A percentile compares a stretch with the other conserved stretches of the same genome.
Conservation (phyloP, 176 grass and related monocot genomes). For the Zoysia pacifica region DNA sequence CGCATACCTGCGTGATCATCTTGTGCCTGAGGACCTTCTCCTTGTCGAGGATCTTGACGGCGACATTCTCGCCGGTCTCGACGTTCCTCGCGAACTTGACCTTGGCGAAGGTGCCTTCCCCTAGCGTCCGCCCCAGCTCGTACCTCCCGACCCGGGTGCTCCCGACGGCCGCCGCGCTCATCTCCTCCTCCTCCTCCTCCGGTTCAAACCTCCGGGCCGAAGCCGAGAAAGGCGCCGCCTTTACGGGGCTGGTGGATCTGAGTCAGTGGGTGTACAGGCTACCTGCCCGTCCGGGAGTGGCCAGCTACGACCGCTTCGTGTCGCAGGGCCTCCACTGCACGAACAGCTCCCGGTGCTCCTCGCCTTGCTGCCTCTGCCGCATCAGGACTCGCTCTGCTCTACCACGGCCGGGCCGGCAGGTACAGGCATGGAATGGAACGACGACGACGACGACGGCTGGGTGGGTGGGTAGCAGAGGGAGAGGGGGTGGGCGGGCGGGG, state of each 20-base stretch:
- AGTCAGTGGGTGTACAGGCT: not conserved
- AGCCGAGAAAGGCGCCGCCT: not conserved
- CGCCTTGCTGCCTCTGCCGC: slow-evolving; percentile 54
- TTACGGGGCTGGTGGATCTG: not conserved
- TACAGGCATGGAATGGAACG: slow-evolving; percentile 25
- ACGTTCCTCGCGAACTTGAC: slow-evolving; percentile 97
- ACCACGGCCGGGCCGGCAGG: not conserved
- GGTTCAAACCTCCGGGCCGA: not conserved
- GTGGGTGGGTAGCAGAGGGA: not conserved
- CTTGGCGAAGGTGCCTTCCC: slow-evolving; percentile 94
- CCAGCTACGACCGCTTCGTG: slow-evolving; percentile 60
- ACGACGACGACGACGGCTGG: not conserved
- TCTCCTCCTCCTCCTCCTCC: slow-evolving; percentile 12
- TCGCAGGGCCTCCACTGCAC: slow-evolving; percentile 74
- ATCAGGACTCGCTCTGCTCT: slow-evolving; percentile 25
- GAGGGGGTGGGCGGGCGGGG: not conserved
- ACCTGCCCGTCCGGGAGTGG: not conserved
- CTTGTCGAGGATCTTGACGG: slow-evolving; percentile 99
- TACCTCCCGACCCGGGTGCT: slow-evolving; percentile 89
- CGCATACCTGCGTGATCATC: slow-evolving; percentile 84
- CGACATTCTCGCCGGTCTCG: slow-evolving; percentile 70
- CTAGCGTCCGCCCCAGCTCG: slow-evolving; percentile 90
- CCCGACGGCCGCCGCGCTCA: slow-evolving; percentile 46
- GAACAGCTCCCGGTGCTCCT: slow-evolving; percentile 61
- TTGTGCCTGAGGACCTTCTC: slow-evolving; percentile 94